Conservation (phyloP, 148 eudicot genomes). For the Silene uniflora region DNA sequence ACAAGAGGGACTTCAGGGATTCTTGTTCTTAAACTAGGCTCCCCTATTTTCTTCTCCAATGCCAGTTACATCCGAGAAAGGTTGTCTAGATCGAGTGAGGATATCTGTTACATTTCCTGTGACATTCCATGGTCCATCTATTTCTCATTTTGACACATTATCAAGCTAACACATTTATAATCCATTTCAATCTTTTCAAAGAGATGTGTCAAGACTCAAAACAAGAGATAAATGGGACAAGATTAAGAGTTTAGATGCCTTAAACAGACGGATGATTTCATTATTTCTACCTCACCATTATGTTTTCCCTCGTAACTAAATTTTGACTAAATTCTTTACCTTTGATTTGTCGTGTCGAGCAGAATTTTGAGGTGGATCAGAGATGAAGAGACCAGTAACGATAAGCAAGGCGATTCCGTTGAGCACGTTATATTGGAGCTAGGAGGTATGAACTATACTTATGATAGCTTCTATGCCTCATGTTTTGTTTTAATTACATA, state of each 20-base stretch:
- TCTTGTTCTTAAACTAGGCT: conserved; percentile 64
- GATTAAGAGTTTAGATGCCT: too few relatives aligned
- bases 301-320: neutral
- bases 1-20: conserved; percentile 44
- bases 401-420: conserved; percentile 36
- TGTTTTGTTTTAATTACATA: too few relatives aligned
- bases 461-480: too few relatives aligned
- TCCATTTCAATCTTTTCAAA: too few relatives aligned
- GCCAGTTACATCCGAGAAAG: conserved; percentile 68
- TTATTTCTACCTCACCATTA: neutral
- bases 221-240: neutral
- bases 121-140: too few relatives aligned
- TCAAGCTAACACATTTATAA: too few relatives aligned
- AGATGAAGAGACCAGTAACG: conserved; percentile 48
- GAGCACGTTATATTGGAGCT: conserved; percentile 69
- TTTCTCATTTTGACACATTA: too few relatives aligned
- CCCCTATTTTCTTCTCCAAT: conserved; percentile 77
- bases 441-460: conserved; percentile 47
- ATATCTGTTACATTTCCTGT: too few relatives aligned
- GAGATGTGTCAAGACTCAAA: neutral
- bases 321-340: neutral
- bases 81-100: conserved; percentile 20
- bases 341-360: conserved; percentile 5
- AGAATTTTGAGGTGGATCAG: conserved; percentile 82
- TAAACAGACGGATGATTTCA: too few relatives aligned